Evolutionary conservation across 306 rosid species (phyloP).

Genomic region (Malus asiatica): DNA sequence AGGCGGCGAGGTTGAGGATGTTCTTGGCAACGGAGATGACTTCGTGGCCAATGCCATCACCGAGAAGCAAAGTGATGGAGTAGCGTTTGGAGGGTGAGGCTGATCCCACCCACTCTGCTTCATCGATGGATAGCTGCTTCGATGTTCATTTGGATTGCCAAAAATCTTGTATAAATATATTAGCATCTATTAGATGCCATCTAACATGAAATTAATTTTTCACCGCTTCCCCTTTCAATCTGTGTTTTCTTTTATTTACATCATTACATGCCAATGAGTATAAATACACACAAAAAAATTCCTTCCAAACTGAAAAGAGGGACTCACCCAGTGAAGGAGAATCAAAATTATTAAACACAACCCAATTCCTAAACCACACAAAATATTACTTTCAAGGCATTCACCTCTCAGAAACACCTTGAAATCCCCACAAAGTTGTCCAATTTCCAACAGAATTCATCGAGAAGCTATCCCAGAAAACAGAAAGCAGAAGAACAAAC

Average conservation of each 20-base stretch:
- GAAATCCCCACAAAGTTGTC: neutral
- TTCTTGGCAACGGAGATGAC: no score
- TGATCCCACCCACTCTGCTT: no score
- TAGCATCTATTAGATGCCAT: no score
- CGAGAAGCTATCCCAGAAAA: constrained; percentile 5
- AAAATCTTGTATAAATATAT: no score
- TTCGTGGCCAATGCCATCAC: no score
- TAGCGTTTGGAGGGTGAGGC: no score
- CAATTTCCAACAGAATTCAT: constrained; percentile 12
- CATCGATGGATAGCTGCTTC: no score
- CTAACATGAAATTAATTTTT: no score
- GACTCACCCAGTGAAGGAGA: constrained; percentile 20
- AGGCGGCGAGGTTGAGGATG: no score
- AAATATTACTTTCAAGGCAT: neutral
- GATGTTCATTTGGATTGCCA: no score
- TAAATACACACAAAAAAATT: neutral
- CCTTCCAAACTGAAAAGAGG: neutral
- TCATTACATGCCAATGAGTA: no score
- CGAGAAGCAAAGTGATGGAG: no score
- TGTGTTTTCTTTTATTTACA: neutral
- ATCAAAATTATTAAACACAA: neutral
- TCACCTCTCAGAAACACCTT: neutral
- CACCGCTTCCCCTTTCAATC: neutral
- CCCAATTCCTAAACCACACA: constrained; percentile 1
- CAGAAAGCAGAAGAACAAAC: neutral